Percentiles rank a stretch among this genome's conserved stretches.
Evolutionary conservation across 2,329 filamentous ascomycete species (phyloP).

Genomic region (Diplodia intermedia): DNA sequence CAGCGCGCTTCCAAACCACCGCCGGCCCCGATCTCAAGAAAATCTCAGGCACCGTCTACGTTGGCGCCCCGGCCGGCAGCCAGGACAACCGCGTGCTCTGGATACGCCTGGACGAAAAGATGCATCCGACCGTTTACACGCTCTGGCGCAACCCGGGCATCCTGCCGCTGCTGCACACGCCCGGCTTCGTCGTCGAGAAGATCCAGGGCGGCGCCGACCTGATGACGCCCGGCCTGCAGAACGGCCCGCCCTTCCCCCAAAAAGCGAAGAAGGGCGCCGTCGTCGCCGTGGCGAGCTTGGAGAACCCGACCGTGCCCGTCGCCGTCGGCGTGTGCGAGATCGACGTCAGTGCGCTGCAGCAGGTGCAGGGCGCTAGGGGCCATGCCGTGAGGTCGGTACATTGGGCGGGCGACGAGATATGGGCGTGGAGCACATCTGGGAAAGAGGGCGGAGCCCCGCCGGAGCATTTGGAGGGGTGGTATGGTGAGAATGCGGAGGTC

Average conservation of each 20-base stretch:
- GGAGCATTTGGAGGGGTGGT: slow-evolving; percentile 60
- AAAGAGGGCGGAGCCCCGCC: slow-evolving; percentile 62
- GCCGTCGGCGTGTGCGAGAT: slow-evolving; percentile 71
- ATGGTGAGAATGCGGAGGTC: slow-evolving; percentile 42
- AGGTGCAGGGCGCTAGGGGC: slow-evolving; percentile 67
- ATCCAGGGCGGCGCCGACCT: slow-evolving; percentile 69
- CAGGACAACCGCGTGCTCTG: slow-evolving; percentile 68
- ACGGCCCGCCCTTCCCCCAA: slow-evolving; percentile 68
- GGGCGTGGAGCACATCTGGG: slow-evolving; percentile 65
- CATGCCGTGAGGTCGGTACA: slow-evolving; percentile 70
- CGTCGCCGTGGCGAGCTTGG: slow-evolving; percentile 67
- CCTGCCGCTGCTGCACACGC: slow-evolving; percentile 69
- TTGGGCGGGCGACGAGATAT: slow-evolving; percentile 74
- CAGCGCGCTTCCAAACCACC: slow-evolving; percentile 70
- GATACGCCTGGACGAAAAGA: slow-evolving; percentile 66
- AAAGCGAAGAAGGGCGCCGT: slow-evolving; percentile 65
- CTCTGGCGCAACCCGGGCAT: slow-evolving; percentile 69
- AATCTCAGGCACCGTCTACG: slow-evolving; percentile 69
- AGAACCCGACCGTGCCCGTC: slow-evolving; percentile 66
- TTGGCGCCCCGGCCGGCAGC: slow-evolving; percentile 60
- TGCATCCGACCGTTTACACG: slow-evolving; percentile 67
- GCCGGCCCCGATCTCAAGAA: slow-evolving; percentile 66
- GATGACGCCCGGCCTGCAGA: slow-evolving; percentile 71
- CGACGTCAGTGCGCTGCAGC: slow-evolving; percentile 62
- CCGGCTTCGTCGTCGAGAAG: slow-evolving; percentile 66